phyloP scores from a whole-genome alignment of 305 asterid species.

The Fraxinus ornus region DNA sequence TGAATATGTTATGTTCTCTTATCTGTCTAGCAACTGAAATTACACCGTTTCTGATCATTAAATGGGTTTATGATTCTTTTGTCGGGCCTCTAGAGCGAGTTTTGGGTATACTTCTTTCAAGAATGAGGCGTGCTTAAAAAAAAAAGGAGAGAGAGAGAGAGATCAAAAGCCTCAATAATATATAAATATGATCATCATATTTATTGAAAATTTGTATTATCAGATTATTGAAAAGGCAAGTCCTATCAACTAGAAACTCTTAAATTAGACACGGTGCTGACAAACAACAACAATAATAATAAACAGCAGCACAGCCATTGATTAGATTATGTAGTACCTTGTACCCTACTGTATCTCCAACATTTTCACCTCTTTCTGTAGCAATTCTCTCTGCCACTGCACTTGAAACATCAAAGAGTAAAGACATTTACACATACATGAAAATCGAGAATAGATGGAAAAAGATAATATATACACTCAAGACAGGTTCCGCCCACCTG shows the following conservation, averaged over 20 bases:
- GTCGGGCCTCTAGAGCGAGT: not conserved
- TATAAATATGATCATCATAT: not conserved
- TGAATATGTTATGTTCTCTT: not conserved
- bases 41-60: not conserved
- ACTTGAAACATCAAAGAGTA: constrained; percentile 27
- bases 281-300: not conserved
- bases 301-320: not conserved
- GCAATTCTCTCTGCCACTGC: constrained; percentile 98
- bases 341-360: constrained; percentile 92
- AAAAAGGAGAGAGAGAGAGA: not conserved
- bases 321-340: constrained; percentile 54
- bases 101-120: not conserved
- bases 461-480: constrained; percentile 11
- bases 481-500: constrained; percentile 52
- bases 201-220: not conserved
- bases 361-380: constrained; percentile 84
- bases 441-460: constrained; percentile 17
- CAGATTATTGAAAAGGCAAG: not conserved
- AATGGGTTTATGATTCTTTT: not conserved
- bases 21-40: not conserved
- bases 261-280: not conserved
- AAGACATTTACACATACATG: constrained; percentile 24
- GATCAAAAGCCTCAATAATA: not conserved
- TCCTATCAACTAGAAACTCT: not conserved
- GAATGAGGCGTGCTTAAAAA: not conserved